phyloP scores from a whole-genome alignment of 768 basidiomycete species.

The Pisolithus sp. region DNA sequence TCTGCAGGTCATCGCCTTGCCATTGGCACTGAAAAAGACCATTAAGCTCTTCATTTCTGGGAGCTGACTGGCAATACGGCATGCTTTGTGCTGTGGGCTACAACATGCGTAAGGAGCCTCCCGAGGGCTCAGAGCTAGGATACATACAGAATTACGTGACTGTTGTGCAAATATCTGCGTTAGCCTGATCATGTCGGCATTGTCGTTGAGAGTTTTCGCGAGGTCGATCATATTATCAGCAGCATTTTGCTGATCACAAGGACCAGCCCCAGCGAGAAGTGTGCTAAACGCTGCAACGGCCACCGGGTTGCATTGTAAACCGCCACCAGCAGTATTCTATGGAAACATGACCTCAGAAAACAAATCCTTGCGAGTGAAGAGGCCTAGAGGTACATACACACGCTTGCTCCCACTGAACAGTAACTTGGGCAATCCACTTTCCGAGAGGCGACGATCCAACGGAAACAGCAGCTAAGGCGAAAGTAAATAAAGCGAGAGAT shows the following conservation, averaged over 20 bases:
- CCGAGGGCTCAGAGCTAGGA: background rate
- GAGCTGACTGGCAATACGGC: slow-evolving; percentile 50
- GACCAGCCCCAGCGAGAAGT: slow-evolving; percentile 50
- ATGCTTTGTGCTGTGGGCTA: slow-evolving; percentile 40
- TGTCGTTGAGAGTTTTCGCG: slow-evolving; percentile 37
- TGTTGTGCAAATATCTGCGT: slow-evolving; percentile 53
- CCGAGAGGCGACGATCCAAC: slow-evolving; percentile 32
- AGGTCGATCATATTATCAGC: slow-evolving; percentile 48
- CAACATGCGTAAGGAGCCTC: background rate
- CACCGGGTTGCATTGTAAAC: slow-evolving; percentile 47
- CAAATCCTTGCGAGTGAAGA: no score
- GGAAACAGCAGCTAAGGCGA: slow-evolving; percentile 29
- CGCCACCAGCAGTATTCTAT: slow-evolving; percentile 52
- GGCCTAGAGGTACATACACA: slow-evolving; percentile 32
- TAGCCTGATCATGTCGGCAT: slow-evolving; percentile 42
- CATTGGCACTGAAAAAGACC: slow-evolving; percentile 58
- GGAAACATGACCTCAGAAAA: background rate
- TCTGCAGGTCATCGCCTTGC: slow-evolving; percentile 36
- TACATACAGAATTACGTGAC: slow-evolving; percentile 47
- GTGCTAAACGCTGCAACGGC: slow-evolving; percentile 51
- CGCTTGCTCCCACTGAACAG: slow-evolving; percentile 39
- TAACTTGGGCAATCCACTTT: slow-evolving; percentile 44
- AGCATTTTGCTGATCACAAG: slow-evolving; percentile 52
- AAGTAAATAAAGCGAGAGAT: slow-evolving; percentile 10
- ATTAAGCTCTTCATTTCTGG: slow-evolving; percentile 44